Conservation (phyloP, 768 basidiomycete species). For the Lactarius akahatsu region DNA sequence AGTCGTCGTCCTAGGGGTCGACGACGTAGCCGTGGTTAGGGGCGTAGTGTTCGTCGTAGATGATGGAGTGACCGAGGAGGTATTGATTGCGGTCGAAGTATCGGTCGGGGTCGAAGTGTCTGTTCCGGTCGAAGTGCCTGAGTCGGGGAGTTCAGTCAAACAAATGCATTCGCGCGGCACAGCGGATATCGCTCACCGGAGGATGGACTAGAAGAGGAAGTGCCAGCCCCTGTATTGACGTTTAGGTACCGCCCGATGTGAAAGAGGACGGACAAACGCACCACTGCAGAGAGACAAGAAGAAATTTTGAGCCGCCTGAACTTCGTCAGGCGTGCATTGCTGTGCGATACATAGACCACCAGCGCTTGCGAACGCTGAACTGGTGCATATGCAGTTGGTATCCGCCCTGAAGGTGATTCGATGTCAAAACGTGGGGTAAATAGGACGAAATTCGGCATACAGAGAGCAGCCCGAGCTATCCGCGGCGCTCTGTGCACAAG, state of each 20-base stretch:
- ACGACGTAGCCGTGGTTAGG: not conserved
- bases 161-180: not conserved
- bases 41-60: not conserved
- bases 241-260: not conserved
- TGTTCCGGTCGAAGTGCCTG: not conserved
- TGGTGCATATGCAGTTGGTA: not conserved
- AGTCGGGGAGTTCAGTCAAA: not conserved
- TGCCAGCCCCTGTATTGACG: not conserved
- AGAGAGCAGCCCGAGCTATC: not conserved
- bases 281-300: not conserved
- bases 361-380: not conserved
- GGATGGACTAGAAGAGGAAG: not conserved
- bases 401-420: not conserved
- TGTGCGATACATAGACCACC: not conserved
- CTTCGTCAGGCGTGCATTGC: not conserved
- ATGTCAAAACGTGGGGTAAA: not conserved
- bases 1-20: not conserved
- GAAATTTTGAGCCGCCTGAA: not conserved
- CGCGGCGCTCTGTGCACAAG: not conserved
- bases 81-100: not conserved
- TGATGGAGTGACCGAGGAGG: not conserved
- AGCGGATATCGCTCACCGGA: not conserved
- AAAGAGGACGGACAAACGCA: not conserved
- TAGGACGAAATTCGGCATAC: not conserved
- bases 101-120: not conserved